These are phyloP conservation scores for Cryptococcus sp. DNA, from an alignment of 1,284 basidiomycete species.

Conservation along the genomic window DNA sequence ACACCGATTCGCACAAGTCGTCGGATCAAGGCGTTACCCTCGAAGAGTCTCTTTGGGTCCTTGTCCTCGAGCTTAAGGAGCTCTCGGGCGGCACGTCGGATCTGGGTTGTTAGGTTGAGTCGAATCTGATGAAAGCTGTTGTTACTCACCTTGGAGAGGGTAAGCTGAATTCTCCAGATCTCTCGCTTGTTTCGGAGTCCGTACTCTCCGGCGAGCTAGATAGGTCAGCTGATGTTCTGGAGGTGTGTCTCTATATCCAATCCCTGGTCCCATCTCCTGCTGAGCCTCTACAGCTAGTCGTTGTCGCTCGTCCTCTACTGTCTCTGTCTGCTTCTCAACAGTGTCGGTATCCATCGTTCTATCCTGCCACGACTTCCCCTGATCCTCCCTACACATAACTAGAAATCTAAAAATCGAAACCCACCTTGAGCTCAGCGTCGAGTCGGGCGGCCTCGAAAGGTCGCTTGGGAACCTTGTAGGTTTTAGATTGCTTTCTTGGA, in stretches of 20 bases:
- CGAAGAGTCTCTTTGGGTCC: constrained; percentile 99
- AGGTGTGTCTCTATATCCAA: no score
- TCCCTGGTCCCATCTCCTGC: no score
- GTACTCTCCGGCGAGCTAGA: constrained; percentile 96
- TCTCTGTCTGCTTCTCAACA: neutral
- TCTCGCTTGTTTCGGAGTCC: constrained; percentile 99
- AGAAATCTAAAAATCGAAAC: constrained; percentile 12
- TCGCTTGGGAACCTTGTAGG: constrained; percentile 97
- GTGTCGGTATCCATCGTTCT: neutral
- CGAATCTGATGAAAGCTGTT: neutral
- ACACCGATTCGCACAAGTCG: constrained; percentile 99
- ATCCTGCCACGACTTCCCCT: neutral
- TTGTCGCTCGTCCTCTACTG: neutral
- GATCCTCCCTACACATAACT: neutral
- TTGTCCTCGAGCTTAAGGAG: constrained; percentile 99
- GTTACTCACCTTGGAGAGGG: constrained; percentile 70
- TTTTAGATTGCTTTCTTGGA: constrained; percentile 52
- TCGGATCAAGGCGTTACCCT: constrained; percentile 95
- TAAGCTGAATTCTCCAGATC: constrained; percentile 99
- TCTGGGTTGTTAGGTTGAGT: constrained; percentile 48
- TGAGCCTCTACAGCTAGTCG: no score
- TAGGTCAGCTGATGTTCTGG: neutral
- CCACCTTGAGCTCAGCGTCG: constrained; percentile 96
- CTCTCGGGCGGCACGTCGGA: constrained; percentile 99
- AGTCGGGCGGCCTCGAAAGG: constrained; percentile 97